Evolutionary conservation across 306 rosid species (phyloP).

Genomic region (Sphenostylis stenocarpa): DNA sequence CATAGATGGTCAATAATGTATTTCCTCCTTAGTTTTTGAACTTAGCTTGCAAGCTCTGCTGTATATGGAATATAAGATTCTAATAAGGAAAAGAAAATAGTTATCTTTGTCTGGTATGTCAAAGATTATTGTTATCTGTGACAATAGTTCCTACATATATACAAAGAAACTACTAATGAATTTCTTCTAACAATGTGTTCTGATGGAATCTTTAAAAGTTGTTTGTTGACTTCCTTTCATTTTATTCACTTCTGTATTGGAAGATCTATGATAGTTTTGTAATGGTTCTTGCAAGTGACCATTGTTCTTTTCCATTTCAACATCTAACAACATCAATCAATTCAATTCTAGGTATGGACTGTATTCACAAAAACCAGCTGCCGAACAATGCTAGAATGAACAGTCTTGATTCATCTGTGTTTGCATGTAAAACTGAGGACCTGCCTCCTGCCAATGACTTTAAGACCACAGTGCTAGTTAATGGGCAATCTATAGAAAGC

Average conservation of each 20-base stretch:
- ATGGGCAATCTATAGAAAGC: slow-evolving; percentile 33
- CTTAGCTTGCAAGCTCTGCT: not conserved
- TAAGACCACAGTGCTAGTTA: slow-evolving; percentile 35
- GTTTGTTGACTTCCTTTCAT: not conserved
- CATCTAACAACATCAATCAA: not conserved
- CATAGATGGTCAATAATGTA: slow-evolving; percentile 29
- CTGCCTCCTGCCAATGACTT: slow-evolving; percentile 10
- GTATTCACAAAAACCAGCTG: slow-evolving; percentile 27
- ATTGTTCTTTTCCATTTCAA: not conserved
- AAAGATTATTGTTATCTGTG: not conserved
- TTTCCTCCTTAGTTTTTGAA: not conserved
- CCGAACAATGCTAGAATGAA: slow-evolving; percentile 33
- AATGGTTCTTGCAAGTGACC: not conserved
- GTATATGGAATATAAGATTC: not conserved
- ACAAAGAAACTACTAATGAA: not conserved
- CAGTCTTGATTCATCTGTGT: slow-evolving; percentile 31
- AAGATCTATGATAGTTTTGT: not conserved
- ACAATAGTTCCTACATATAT: not conserved
- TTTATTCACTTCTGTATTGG: not conserved
- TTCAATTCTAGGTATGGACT: slow-evolving; percentile 22
- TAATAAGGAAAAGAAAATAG: not conserved
- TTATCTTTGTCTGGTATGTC: too few relatives aligned
- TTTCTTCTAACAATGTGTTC: not conserved
- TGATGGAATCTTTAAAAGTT: not conserved
- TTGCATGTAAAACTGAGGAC: slow-evolving; percentile 3